Evolutionary conservation across 1,284 basidiomycete species (phyloP).

Genomic region (Cryptococcus sp.): DNA sequence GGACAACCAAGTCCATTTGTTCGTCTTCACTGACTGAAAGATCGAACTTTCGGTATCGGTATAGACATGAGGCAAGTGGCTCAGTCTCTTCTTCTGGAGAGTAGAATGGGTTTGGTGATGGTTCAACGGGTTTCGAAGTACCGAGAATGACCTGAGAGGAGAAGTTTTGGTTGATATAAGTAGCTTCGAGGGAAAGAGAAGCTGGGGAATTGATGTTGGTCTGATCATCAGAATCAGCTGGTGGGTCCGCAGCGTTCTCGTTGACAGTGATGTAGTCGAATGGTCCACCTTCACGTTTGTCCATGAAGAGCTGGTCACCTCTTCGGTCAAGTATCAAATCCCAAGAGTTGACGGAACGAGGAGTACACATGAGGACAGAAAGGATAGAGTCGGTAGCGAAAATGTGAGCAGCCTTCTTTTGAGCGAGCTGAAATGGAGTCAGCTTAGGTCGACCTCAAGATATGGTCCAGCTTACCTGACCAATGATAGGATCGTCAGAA

Average conservation of each 20-base stretch:
- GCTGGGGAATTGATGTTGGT: conserved; percentile 83
- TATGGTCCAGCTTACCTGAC: conserved; percentile 57
- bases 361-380: conserved; percentile 91
- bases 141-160: conserved; percentile 92
- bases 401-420: conserved; percentile 73
- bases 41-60: conserved; percentile 95
- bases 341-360: conserved; percentile 96
- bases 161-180: conserved; percentile 99
- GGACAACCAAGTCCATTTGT: conserved; percentile 76
- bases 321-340: conserved; percentile 94
- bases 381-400: conserved; percentile 96
- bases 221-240: conserved; percentile 73
- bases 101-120: conserved; percentile 92
- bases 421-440: conserved; percentile 64
- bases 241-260: conserved; percentile 96
- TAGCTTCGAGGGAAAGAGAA: conserved; percentile 91
- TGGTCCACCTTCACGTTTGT: conserved; percentile 96
- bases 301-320: conserved; percentile 90
- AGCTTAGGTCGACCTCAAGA: conserved; percentile 52
- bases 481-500: conserved; percentile 93
- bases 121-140: conserved; percentile 53
- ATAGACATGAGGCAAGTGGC: conserved; percentile 90
- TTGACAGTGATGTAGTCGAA: conserved; percentile 98
- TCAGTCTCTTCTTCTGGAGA: conserved; percentile 85
- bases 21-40: conserved; percentile 88